Evolutionary conservation across 2,329 filamentous ascomycete genomes (phyloP), one percentile per base, ranked within the genome.

Genomic region (Neoscytalidium dimidiatum): DNA sequence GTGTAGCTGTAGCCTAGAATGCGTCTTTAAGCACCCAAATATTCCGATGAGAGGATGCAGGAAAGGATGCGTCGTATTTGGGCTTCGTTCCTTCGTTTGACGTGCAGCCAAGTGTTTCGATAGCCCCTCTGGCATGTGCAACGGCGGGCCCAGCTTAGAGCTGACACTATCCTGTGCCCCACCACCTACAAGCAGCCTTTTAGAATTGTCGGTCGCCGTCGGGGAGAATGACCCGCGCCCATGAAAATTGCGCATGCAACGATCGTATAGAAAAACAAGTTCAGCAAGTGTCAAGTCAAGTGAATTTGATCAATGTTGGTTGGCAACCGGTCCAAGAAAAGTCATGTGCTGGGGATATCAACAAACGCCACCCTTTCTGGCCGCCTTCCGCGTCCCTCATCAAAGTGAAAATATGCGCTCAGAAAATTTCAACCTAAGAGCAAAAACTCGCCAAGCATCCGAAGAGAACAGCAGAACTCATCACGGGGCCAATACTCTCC

Each of bases 261-360:
- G 2, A 28, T 8, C 7, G 9, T 14, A n/a, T 19, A 8, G 43
- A 21, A 11, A 31, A 9, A 31, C 46, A 13, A 9, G 21, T 17
- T 23, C 9, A n/a, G 3, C 7, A n/a, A 44, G 41, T 29, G 23
- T 14, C 26, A 26, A 43, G 17, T 29, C 35, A 44, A 44, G 21
- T 44, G 26, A 35, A 17, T 31, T 60, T 46, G 56, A 60, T 60
- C 38, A 31, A 60, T 41, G 28, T 19, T 33, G 38, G 41, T n/a
- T 60, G 56, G 38, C 56, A 60, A 19, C 11, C 19, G 53, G 35
- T 17, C 38, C 38, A 29, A n/a, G 38, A 33, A 56, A 23, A 33
- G 53, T 17, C 53, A 14, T 11, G 28, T 60, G 41, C 56, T 33
- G 56, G 56, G 26, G 41, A 57, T 57, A 60, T 60, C 56, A 60